Evolutionary conservation across 2,329 filamentous ascomycete genomes (phyloP), one percentile per base, ranked within the genome.

Genomic region (Emericellopsis atlantica): DNA sequence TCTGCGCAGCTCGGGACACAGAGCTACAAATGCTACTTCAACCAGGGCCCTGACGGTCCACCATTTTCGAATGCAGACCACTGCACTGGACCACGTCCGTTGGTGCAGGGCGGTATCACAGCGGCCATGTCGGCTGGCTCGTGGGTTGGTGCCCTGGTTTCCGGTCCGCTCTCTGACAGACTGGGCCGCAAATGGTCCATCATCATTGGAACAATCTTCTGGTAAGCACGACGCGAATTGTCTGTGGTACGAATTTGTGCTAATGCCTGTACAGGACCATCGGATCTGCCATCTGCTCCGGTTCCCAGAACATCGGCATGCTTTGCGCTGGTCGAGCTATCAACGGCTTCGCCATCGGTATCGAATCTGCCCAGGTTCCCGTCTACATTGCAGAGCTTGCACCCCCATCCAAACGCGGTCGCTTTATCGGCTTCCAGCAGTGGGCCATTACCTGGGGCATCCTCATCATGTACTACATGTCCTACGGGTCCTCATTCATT

Each of bases 381-480:
- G 79, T 84, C 42, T 84, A 84, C 58, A 74, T 84, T 39, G 73
- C 78, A 34, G 81, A 84, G 53, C 68, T 83, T 65, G 79, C 51
- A 5, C 49, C 53, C 9, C 72, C 72, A 34, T 70, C 71, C 4
- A 57, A 60, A 40, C 74, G 80, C 45, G 80, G 80, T 23, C 72
- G 26, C 57, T 80, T 88, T 37, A 80, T 88, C 23, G 77, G 79
- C 42, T 71, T 76, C 41, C 81, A 87, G 57, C 82, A 87, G 55
- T 81, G 80, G 66, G 79, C 81, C 38, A 86, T 88, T 47, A 84
- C 81, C 42, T 83, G 58, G 57, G 58, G 58, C 44, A 81, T 81
- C 48, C 54, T 81, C 47, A 77, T 80, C 61, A 81, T 81, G 76
- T 83, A 81, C 64, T 79, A 77, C 54, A 73, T 83, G 56, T 71